phyloP scores from a whole-genome alignment of 495 filamentous ascomycete species.

The Tuber magnatum region DNA sequence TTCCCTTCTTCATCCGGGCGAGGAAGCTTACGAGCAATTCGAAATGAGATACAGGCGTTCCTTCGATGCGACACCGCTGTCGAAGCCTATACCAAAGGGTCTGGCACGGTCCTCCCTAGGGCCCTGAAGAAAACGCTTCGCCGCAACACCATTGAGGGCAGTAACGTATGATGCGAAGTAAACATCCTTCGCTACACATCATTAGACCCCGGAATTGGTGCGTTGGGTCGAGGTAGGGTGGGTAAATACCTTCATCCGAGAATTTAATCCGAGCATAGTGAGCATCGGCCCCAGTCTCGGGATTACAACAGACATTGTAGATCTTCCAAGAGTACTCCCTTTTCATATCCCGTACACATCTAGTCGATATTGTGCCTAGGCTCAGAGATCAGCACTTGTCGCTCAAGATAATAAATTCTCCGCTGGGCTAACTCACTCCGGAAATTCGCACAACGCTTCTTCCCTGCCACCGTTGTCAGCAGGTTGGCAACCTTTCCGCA shows the following conservation, averaged over 20 bases:
- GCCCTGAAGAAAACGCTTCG: conserved; percentile 36
- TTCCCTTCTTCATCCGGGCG: neutral
- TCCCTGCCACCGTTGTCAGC: conserved; percentile 19
- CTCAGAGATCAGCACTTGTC: conserved; percentile 3
- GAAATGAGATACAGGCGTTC: conserved; percentile 38
- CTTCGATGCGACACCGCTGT: conserved; percentile 31
- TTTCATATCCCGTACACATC: conserved; percentile 38
- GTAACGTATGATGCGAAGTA: conserved; percentile 10
- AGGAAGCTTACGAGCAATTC: conserved; percentile 22
- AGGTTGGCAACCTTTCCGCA: neutral
- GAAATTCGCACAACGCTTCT: conserved; percentile 26
- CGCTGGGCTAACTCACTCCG: neutral
- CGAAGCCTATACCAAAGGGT: conserved; percentile 37
- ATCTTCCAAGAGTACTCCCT: conserved; percentile 37
- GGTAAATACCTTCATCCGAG: neutral
- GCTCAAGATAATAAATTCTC: neutral
- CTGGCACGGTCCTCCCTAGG: conserved; percentile 20
- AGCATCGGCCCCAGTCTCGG: conserved; percentile 14
- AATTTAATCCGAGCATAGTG: conserved; percentile 37
- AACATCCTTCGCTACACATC: conserved; percentile 4
- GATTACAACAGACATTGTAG: conserved; percentile 32
- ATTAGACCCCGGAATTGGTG: neutral
- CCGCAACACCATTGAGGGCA: conserved; percentile 33
- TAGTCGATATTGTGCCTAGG: conserved; percentile 22
- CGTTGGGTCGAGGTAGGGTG: neutral